These are phyloP conservation scores for Fallopia convolvulus DNA, from an alignment of 148 eudicot genomes.

Conservation along the genomic window DNA sequence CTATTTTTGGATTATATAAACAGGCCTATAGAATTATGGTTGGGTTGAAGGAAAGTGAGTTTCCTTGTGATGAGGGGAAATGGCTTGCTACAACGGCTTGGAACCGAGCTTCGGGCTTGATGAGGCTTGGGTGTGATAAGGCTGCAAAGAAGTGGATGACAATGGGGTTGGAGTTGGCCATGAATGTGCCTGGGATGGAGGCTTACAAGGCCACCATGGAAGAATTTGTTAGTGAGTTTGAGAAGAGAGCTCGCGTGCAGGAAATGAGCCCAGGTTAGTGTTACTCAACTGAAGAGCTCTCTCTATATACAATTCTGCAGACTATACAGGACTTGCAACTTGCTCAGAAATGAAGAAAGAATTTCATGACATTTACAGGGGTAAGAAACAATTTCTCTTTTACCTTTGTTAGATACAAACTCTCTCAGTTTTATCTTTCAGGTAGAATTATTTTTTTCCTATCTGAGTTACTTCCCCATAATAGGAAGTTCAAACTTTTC, in stretches of 20 bases:
- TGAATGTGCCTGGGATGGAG: conserved; percentile 73
- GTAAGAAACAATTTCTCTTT: too few species aligned
- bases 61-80: conserved; percentile 75
- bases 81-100: conserved; percentile 96
- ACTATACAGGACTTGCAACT: neutral
- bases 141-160: conserved; percentile 81
- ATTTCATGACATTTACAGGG: too few species aligned
- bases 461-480: neutral
- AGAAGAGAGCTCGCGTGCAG: conserved; percentile 34
- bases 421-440: neutral
- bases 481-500: too few species aligned
- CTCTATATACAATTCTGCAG: neutral
- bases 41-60: conserved; percentile 81
- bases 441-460: neutral
- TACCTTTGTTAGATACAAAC: neutral
- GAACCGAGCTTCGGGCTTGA: conserved; percentile 83
- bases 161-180: conserved; percentile 71
- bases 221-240: conserved; percentile 51
- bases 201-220: conserved; percentile 73
- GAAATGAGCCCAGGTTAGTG: conserved; percentile 3
- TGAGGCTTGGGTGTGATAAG: conserved; percentile 57
- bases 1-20: conserved; percentile 49
- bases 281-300: neutral
- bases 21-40: conserved; percentile 89
- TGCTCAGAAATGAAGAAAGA: neutral